Evolutionary conservation across 2,329 filamentous ascomycete genomes (phyloP).

Genomic region (Arthrobotrys entomopaga): DNA sequence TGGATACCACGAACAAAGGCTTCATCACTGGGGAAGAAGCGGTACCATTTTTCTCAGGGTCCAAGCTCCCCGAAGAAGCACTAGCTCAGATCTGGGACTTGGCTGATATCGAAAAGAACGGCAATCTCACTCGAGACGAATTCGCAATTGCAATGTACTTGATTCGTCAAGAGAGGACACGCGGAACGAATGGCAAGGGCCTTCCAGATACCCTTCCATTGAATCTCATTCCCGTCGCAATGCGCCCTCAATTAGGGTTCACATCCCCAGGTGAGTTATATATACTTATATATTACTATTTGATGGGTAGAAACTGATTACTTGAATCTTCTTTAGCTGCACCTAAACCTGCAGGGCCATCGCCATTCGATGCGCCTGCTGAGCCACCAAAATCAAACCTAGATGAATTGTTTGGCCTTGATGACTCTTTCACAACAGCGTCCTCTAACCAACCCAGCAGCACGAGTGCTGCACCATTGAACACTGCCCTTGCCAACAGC

Average conservation of each 20-base stretch:
- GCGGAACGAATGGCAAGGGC: slow-evolving; percentile 65
- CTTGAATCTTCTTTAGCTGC: slow-evolving; percentile 11
- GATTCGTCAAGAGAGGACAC: slow-evolving; percentile 86
- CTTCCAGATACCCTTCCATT: slow-evolving; percentile 81
- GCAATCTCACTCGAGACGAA: slow-evolving; percentile 84
- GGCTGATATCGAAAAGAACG: slow-evolving; percentile 90
- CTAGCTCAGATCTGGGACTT: slow-evolving; percentile 97
- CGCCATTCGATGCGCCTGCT: slow-evolving; percentile 66
- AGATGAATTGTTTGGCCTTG: slow-evolving; percentile 92
- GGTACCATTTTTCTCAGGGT: slow-evolving; percentile 92
- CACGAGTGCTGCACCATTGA: slow-evolving; percentile 37
- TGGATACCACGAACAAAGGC: slow-evolving; percentile 83
- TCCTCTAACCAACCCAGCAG: slow-evolving; percentile 55
- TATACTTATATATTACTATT: too few species aligned
- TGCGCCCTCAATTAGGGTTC: slow-evolving; percentile 68
- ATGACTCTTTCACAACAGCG: slow-evolving; percentile 71
- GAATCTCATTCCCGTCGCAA: slow-evolving; percentile 84
- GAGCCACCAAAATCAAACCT: slow-evolving; percentile 76
- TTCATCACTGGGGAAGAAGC: slow-evolving; percentile 94
- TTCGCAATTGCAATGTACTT: slow-evolving; percentile 98
- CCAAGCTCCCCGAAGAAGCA: slow-evolving; percentile 84
- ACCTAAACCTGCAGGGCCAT: slow-evolving; percentile 59
- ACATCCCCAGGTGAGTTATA: slow-evolving; percentile 26
- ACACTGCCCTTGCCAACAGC: slow-evolving; percentile 54
- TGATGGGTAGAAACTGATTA: not conserved